A percentile compares a stretch with the other conserved stretches of the same genome.
Evolutionary conservation across 345 rosid species (phyloP).

Genomic region (Barbarea vulgaris): DNA sequence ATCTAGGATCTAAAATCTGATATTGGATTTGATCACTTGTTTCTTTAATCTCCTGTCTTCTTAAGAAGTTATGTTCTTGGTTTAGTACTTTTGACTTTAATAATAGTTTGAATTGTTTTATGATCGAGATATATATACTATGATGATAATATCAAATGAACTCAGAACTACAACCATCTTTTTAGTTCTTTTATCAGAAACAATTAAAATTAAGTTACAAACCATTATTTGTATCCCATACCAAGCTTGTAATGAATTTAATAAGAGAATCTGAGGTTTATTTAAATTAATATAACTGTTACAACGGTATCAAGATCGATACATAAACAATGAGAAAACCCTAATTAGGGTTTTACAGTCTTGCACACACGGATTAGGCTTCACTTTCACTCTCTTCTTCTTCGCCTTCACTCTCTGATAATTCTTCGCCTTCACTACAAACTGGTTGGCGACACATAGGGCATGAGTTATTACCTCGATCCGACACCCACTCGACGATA

Average conservation of each 20-base stretch:
- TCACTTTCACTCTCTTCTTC: no score
- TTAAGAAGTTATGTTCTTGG: not conserved
- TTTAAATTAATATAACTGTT: not conserved
- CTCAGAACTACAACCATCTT: no score
- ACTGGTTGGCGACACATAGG: not conserved
- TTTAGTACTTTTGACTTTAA: not conserved
- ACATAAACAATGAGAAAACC: not conserved
- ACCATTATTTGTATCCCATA: not conserved
- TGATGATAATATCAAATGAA: not conserved
- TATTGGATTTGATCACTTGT: no score
- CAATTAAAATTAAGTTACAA: not conserved
- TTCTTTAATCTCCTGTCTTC: no score
- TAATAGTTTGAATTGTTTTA: not conserved
- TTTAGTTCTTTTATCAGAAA: not conserved
- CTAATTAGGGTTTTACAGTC: no score
- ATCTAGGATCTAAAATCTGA: no score
- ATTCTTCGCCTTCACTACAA: not conserved
- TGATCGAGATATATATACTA: not conserved
- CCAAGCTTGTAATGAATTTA: not conserved
- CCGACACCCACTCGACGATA: not conserved
- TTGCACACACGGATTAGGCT: no score
- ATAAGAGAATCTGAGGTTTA: not conserved
- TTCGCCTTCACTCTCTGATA: not conserved
- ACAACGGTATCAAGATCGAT: not conserved
- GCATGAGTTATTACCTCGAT: not conserved